Conservation (phyloP, 2,329 filamentous ascomycete species). For the Fusarium sp. region DNA sequence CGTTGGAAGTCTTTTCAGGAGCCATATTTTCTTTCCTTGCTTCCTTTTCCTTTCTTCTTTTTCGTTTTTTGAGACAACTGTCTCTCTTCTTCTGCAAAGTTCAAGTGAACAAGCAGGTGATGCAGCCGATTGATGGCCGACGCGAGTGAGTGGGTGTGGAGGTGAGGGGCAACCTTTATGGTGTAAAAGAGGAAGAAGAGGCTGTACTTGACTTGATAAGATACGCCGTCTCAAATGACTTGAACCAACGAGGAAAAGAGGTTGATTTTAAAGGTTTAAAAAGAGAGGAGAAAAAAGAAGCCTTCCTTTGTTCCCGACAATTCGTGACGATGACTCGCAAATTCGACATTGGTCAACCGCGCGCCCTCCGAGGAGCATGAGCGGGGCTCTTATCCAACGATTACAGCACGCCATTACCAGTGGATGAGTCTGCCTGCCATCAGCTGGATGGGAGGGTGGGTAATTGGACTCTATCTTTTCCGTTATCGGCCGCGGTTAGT, state of each 20-base stretch:
- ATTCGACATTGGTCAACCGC: conserved; percentile 5
- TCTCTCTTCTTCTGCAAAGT: background rate
- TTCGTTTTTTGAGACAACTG: background rate
- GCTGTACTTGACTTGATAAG: background rate
- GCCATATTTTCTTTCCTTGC: conserved; percentile 28
- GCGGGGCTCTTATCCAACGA: conserved; percentile 23
- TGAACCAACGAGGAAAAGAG: background rate
- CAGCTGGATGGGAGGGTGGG: background rate
- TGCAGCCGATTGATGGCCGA: conserved; percentile 1
- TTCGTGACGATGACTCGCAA: conserved; percentile 2
- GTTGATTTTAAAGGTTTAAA: background rate
- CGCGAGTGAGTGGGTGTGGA: background rate
- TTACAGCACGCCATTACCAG: conserved; percentile 37
- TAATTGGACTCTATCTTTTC: conserved; percentile 14
- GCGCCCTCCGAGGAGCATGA: conserved; percentile 18
- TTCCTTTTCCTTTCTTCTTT: background rate
- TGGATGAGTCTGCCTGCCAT: conserved; percentile 1
- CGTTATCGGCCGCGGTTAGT: conserved; percentile 31
- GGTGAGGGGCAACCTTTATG: conserved; percentile 30
- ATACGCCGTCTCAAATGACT: background rate
- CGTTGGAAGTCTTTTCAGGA: conserved; percentile 34
- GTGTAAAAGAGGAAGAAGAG: background rate
- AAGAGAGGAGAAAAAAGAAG: background rate
- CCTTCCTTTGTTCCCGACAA: background rate
- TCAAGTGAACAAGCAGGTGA: conserved; percentile 6